Percentiles rank a stretch among this genome's conserved stretches.
Conservation (phyloP, 345 rosid genomes). For the Ceriops tagal region DNA sequence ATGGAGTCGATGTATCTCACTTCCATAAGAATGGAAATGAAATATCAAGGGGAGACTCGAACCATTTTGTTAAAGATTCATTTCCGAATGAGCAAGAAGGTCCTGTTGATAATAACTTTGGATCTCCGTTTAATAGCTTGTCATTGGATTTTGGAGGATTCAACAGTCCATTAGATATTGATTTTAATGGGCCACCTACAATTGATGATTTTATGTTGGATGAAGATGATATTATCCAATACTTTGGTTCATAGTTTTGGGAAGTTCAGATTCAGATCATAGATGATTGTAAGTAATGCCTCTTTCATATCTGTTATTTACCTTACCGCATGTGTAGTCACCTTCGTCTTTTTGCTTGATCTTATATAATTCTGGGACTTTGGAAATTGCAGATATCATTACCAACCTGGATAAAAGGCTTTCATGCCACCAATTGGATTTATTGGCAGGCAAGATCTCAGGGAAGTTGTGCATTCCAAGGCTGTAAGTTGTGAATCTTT, state of each 20-base stretch:
- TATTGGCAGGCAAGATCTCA: neutral
- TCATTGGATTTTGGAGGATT: slow-evolving; percentile 39
- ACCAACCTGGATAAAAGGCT: neutral
- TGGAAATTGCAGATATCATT: neutral
- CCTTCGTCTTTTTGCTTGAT: neutral
- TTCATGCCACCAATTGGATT: neutral
- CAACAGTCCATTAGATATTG: slow-evolving; percentile 30
- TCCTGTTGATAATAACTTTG: slow-evolving; percentile 51
- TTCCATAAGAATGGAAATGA: slow-evolving; percentile 41
- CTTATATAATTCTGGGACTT: slow-evolving; percentile 8
- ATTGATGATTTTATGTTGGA: neutral
- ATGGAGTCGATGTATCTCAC: slow-evolving; percentile 30
- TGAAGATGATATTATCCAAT: slow-evolving; percentile 23
- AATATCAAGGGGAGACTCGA: slow-evolving; percentile 35
- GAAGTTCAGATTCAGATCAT: neutral
- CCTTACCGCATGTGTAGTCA: neutral
- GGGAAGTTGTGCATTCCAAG: neutral
- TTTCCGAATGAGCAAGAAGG: slow-evolving; percentile 57
- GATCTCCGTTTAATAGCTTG: slow-evolving; percentile 48
- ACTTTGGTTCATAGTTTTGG: slow-evolving; percentile 23
- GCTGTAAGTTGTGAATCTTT: slow-evolving; percentile 6
- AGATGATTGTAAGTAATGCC: slow-evolving; percentile 10
- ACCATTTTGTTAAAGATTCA: slow-evolving; percentile 34
- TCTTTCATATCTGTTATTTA: neutral
- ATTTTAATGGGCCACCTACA: neutral